Percentiles rank a stretch among this genome's conserved stretches.
Conservation (phyloP, 306 rosid species). For the Senna tora region DNA sequence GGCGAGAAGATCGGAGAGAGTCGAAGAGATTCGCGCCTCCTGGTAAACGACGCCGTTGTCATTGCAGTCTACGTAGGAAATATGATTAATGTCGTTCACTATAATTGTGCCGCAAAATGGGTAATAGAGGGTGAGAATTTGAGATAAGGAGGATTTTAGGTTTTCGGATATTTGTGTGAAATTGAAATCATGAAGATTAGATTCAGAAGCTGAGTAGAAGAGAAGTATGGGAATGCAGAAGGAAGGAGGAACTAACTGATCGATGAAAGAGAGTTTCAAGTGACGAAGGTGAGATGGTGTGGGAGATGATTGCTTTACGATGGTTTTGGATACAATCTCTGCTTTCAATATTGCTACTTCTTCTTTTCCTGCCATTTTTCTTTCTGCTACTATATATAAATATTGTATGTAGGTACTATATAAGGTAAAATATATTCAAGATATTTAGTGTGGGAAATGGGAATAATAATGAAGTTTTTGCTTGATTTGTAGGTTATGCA, state of each 20-base stretch:
- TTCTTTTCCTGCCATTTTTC: too few species aligned
- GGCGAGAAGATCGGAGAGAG: neutral
- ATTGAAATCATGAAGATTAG: neutral
- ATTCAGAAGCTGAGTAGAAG: slow-evolving; percentile 20
- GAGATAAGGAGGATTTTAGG: slow-evolving; percentile 32
- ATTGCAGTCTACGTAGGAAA: too few species aligned
- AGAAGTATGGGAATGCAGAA: slow-evolving; percentile 30
- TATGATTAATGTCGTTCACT: too few species aligned
- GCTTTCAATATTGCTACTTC: neutral
- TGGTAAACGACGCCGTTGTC: slow-evolving; percentile 27
- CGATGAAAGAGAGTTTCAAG: slow-evolving; percentile 37
- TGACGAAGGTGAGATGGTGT: slow-evolving; percentile 27
- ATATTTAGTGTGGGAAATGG: too few species aligned
- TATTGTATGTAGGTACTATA: too few species aligned
- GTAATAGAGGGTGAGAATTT: slow-evolving; percentile 31
- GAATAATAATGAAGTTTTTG: too few species aligned
- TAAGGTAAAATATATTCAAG: too few species aligned
- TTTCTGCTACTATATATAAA: too few species aligned
- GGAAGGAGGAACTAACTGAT: slow-evolving; percentile 35
- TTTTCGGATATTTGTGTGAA: neutral
- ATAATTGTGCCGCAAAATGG: slow-evolving; percentile 37
- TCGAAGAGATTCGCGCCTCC: neutral
- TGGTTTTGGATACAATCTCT: slow-evolving; percentile 24
- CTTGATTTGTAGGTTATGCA: too few species aligned
- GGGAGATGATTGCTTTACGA: slow-evolving; percentile 34